Evolutionary conservation across 257 asterid genomes (phyloP).

Genomic region (Buddleja alternifolia): DNA sequence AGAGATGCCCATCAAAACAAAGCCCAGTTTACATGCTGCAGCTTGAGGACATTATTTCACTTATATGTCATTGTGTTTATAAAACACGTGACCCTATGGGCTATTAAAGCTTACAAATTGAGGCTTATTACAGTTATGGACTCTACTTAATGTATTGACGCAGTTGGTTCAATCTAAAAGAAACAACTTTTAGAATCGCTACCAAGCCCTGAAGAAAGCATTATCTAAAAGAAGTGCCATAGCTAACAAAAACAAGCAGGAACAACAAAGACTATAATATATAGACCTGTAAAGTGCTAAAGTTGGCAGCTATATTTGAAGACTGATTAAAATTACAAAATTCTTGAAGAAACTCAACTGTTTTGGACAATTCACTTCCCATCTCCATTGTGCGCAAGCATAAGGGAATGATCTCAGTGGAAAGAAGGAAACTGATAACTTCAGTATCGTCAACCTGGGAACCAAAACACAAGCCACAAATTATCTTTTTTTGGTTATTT

Average conservation of each 20-base stretch:
- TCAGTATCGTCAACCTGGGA: slow-evolving; percentile 91
- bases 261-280: slow-evolving; percentile 2
- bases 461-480: slow-evolving; percentile 13
- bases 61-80: not conserved
- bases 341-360: slow-evolving; percentile 57
- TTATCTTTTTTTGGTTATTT: not conserved
- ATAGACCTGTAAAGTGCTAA: not conserved
- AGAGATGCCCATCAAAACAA: not conserved
- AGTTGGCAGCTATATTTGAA: not conserved
- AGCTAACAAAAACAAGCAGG: not conserved
- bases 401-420: slow-evolving; percentile 91
- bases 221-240: not conserved
- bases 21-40: not conserved
- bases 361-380: slow-evolving; percentile 95
- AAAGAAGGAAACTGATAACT: slow-evolving; percentile 86
- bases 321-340: slow-evolving; percentile 16
- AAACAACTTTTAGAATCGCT: not conserved
- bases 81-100: not conserved
- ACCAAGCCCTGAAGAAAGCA: not conserved
- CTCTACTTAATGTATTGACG: not conserved
- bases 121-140: not conserved
- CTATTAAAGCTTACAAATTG: not conserved
- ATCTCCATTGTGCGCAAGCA: slow-evolving; percentile 97
- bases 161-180: slow-evolving; percentile 1
- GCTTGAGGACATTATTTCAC: not conserved